Percentiles rank a stretch among this genome's conserved stretches.
Evolutionary conservation across 345 rosid species (phyloP).

Genomic region (Arabidopsis arenosa): DNA sequence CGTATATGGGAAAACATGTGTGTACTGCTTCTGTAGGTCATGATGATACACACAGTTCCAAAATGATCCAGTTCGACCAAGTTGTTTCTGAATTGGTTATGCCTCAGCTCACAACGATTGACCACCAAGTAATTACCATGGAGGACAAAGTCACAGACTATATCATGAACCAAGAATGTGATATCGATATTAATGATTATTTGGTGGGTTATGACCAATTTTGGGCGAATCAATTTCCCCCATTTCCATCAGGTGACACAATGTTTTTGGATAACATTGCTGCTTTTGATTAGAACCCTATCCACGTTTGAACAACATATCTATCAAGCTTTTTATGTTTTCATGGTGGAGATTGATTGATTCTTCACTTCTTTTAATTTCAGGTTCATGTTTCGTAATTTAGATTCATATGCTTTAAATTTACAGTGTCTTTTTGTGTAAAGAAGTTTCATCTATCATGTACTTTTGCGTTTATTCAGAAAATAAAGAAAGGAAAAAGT

Average conservation of each 20-base stretch:
- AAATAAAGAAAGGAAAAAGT: too few species aligned
- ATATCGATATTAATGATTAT: not conserved
- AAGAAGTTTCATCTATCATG: too few species aligned
- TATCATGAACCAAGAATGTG: conserved; percentile 19
- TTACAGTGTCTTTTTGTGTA: too few species aligned
- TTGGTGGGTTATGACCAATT: conserved; percentile 19
- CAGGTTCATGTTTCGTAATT: too few species aligned
- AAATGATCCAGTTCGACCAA: conserved; percentile 16
- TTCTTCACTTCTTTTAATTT: not conserved
- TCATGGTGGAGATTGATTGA: not conserved
- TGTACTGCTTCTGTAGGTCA: not conserved
- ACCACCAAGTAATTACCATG: not conserved
- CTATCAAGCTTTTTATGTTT: not conserved
- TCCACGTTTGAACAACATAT: conserved; percentile 12
- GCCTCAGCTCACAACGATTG: conserved; percentile 16
- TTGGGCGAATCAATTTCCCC: not conserved
- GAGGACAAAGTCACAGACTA: not conserved
- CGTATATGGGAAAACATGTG: conserved; percentile 48
- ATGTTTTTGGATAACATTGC: conserved; percentile 15
- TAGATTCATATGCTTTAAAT: too few species aligned
- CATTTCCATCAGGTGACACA: not conserved
- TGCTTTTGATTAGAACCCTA: conserved; percentile 2
- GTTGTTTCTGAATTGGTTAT: not conserved
- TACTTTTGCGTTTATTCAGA: too few species aligned
- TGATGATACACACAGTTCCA: conserved; percentile 15